These are phyloP conservation scores for Aspergillus persii DNA, from an alignment of 2,329 filamentous ascomycete genomes.

Conservation along the genomic window DNA sequence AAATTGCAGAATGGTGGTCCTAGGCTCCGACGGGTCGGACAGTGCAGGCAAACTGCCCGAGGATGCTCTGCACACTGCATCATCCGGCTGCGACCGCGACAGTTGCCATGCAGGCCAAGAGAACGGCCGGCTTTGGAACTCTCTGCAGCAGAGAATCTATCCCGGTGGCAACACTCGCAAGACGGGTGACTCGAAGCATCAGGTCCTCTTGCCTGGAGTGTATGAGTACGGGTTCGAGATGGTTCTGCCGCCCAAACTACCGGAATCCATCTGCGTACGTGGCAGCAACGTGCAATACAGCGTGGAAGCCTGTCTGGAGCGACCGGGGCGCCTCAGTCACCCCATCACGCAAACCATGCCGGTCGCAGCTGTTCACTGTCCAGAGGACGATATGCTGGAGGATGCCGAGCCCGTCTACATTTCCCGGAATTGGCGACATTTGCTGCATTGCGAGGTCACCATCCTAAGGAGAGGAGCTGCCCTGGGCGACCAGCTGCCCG, in stretches of 20 bases:
- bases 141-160: constrained; percentile 1
- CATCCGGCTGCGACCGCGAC: background rate
- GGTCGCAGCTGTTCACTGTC: constrained; percentile 13
- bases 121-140: constrained; percentile 5
- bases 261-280: constrained; percentile 13
- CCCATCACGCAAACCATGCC: constrained; percentile 2
- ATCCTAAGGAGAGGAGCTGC: constrained; percentile 11
- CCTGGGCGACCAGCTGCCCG: constrained; percentile 9
- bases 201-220: constrained; percentile 7
- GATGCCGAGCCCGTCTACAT: constrained; percentile 13
- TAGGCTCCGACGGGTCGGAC: constrained; percentile 1
- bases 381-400: constrained; percentile 13
- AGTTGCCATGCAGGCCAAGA: background rate
- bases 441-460: constrained; percentile 10
- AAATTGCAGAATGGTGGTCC: constrained; percentile 7
- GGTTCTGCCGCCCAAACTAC: constrained; percentile 12
- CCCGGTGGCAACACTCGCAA: background rate
- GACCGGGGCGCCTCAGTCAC: constrained; percentile 3
- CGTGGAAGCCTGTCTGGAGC: constrained; percentile 11
- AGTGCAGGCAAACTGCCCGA: background rate
- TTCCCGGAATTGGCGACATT: constrained; percentile 6
- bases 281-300: constrained; percentile 12
- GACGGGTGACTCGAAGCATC: background rate
- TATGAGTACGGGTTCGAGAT: constrained; percentile 16
- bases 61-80: background rate